Evolutionary conservation across 176 grass and related monocot genomes (phyloP), one percentile per base, ranked within the genome.

Genomic region (Ensete glaucum): DNA sequence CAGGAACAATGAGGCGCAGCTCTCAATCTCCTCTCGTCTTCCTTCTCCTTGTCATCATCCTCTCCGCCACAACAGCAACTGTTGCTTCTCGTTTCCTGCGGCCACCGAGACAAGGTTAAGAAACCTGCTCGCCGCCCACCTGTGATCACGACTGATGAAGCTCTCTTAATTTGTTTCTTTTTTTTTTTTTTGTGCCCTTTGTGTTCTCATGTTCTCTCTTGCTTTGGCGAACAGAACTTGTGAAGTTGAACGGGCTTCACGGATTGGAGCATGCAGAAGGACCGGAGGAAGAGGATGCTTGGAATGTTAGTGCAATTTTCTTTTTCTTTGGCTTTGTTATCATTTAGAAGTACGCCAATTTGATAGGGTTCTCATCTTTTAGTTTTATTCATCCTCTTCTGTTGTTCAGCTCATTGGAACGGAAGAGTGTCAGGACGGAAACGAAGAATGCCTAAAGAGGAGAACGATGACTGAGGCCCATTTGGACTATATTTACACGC

Each of bases 401-500:
- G 1, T 62, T 19, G 21, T 50, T 59, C 76, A 86, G 85, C 16
- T 53, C 50, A 53, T 29, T 52, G 80, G 52, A 48, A 27, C 68
- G 26, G 83, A 64, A 20, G 75, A 34, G 0, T 79, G 83, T 58
- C 34, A 62, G 73, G 81, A 77, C 14, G 43, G 73, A 9, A 49
- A 64, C 21, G 84, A 79, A 1, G 82, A 77, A 26, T 90, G 88
- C 85, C 0, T 79, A 72, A 73, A 87, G 82, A 79, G 79, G 82
- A 73, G 85, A 76, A 76, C 82, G 76, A 82, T 87, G 75, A 52
- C 34, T 0, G 88, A 90, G 72, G 88, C 88, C 11, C 88, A 90
- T 79, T 75, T 90, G 50, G 88, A 90, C 79, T 90, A 90, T 79
- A 90, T 90, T 76, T 90, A 90, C 81, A 90, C 88, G 75, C 88